These are phyloP conservation scores for Talaromyces sp. DNA, from an alignment of 2,329 filamentous ascomycete genomes.

Conservation along the genomic window DNA sequence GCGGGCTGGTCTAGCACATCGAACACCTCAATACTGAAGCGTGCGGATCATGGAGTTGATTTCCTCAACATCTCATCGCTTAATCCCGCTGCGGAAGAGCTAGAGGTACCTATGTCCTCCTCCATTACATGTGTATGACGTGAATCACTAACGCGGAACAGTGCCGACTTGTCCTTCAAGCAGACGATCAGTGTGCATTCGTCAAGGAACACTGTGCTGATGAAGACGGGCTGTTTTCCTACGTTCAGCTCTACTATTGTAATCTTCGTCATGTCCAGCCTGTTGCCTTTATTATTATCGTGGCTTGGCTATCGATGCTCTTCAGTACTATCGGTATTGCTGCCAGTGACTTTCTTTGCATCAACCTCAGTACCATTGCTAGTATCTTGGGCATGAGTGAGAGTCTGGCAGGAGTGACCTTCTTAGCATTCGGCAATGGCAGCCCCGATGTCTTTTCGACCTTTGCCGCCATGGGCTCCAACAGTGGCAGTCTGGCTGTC, in stretches of 20 bases:
- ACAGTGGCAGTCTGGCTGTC: slow-evolving; percentile 93
- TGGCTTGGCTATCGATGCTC: slow-evolving; percentile 77
- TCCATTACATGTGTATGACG: background rate
- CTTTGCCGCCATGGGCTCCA: slow-evolving; percentile 94
- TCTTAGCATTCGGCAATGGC: slow-evolving; percentile 93
- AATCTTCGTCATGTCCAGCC: slow-evolving; percentile 60
- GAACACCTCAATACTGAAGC: slow-evolving; percentile 2
- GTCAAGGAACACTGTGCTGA: slow-evolving; percentile 75
- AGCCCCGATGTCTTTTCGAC: slow-evolving; percentile 98
- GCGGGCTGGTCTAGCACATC: background rate
- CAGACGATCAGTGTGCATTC: slow-evolving; percentile 78
- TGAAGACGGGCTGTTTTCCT: slow-evolving; percentile 82
- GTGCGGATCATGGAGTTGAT: background rate
- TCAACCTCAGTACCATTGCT: slow-evolving; percentile 91
- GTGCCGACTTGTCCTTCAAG: slow-evolving; percentile 74
- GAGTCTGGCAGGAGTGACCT: slow-evolving; percentile 92
- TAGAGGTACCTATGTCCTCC: slow-evolving; percentile 3
- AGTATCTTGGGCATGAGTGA: slow-evolving; percentile 87
- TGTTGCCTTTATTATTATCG: slow-evolving; percentile 71
- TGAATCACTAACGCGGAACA: slow-evolving; percentile 27
- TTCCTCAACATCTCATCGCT: background rate
- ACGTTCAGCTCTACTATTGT: slow-evolving; percentile 90
- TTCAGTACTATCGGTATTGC: slow-evolving; percentile 98
- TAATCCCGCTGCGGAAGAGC: background rate
- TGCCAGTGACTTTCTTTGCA: slow-evolving; percentile 95